A percentile compares a stretch with the other conserved stretches of the same genome.
Conservation (phyloP, 768 basidiomycete genomes). For the Mycena alexandri region DNA sequence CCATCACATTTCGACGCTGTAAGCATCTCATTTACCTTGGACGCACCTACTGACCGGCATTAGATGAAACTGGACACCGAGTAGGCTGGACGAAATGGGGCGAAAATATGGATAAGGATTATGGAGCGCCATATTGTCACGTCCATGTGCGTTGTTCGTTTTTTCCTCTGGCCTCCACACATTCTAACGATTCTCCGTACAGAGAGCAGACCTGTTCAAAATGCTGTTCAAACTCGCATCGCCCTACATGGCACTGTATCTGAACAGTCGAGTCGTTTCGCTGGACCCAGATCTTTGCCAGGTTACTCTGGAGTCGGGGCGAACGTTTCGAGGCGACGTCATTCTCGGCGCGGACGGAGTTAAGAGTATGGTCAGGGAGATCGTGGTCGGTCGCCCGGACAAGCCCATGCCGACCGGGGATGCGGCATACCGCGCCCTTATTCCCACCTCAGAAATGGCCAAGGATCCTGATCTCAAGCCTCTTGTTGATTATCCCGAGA, state of each 20-base stretch:
- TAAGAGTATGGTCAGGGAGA: slow-evolving; percentile 62
- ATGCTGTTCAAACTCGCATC: slow-evolving; percentile 53
- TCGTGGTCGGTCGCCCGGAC: slow-evolving; percentile 61
- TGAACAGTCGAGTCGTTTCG: slow-evolving; percentile 51
- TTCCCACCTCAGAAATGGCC: slow-evolving; percentile 60
- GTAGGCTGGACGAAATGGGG: slow-evolving; percentile 48
- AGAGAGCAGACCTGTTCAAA: slow-evolving; percentile 64
- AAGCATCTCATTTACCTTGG: slow-evolving; percentile 18
- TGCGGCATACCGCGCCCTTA: slow-evolving; percentile 70
- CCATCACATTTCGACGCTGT: slow-evolving; percentile 60
- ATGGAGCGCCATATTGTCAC: slow-evolving; percentile 51
- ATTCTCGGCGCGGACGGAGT: slow-evolving; percentile 65
- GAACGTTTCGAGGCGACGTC: slow-evolving; percentile 57
- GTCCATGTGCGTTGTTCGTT: slow-evolving; percentile 45
- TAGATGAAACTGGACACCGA: slow-evolving; percentile 50
- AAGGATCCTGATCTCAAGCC: slow-evolving; percentile 64
- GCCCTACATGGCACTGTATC: slow-evolving; percentile 52
- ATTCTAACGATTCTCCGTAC: slow-evolving; percentile 30
- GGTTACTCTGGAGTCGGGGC: slow-evolving; percentile 58
- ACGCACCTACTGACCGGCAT: background rate
- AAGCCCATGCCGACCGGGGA: slow-evolving; percentile 68
- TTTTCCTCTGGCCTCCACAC: background rate
- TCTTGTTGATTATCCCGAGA: slow-evolving; percentile 65
- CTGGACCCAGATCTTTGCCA: slow-evolving; percentile 40
- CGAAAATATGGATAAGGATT: slow-evolving; percentile 45